Percentiles rank a stretch among this genome's conserved stretches.
These are phyloP conservation scores for Dactylorhiza incarnata DNA, from an alignment of 106 monocot species.

Conservation along the genomic window DNA sequence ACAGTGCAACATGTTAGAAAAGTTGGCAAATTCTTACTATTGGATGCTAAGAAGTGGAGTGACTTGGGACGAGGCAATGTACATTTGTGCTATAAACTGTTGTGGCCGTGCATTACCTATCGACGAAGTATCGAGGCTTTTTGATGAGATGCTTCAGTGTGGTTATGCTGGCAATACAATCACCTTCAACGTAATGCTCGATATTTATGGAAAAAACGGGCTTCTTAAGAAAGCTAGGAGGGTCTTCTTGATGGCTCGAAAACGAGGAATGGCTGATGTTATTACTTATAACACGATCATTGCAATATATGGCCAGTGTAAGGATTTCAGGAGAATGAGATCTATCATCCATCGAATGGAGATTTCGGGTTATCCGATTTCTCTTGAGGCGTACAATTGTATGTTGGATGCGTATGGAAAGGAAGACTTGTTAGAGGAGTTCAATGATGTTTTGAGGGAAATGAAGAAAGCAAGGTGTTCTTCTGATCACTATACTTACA, in stretches of 20 bases:
- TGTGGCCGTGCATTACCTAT: constrained; percentile 79
- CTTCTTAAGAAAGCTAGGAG: constrained; percentile 62
- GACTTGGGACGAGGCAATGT: constrained; percentile 76
- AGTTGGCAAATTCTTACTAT: constrained; percentile 62
- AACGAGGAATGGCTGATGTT: constrained; percentile 56
- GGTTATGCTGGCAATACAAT: constrained; percentile 55
- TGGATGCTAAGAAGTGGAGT: constrained; percentile 48
- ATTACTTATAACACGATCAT: constrained; percentile 94
- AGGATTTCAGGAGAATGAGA: constrained; percentile 58
- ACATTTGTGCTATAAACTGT: constrained; percentile 89
- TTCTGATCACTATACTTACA: constrained; percentile 93
- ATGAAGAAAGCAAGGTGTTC: constrained; percentile 65
- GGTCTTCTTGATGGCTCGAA: constrained; percentile 65
- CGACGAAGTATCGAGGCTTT: constrained; percentile 83
- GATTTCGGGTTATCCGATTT: constrained; percentile 49
- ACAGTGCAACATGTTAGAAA: constrained; percentile 52
- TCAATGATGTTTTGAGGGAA: constrained; percentile 51
- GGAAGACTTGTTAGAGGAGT: constrained; percentile 55
- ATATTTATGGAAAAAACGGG: constrained; percentile 78
- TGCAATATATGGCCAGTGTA: constrained; percentile 52
- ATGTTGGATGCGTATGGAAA: constrained; percentile 95
- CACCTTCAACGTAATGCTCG: constrained; percentile 79
- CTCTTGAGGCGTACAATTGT: constrained; percentile 86
- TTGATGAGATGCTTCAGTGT: constrained; percentile 66
- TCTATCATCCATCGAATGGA: constrained; percentile 55